Percentiles rank a stretch among this genome's conserved stretches.
phyloP scores from a whole-genome alignment of 78 protist genomes.

The Anaeramoeba ignava region DNA sequence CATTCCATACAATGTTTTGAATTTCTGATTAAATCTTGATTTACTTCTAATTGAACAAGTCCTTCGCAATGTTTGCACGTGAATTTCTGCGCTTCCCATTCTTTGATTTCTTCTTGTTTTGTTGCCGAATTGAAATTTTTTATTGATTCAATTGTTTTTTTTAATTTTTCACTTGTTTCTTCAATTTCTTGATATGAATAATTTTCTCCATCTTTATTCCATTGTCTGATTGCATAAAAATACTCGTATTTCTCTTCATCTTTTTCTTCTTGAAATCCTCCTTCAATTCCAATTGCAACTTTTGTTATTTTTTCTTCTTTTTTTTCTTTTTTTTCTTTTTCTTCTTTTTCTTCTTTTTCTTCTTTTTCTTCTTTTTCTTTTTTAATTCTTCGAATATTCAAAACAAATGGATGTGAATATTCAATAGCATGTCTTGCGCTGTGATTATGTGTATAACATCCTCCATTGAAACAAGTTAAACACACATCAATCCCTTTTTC shows the following conservation, averaged over 20 bases:
- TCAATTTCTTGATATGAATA: neutral
- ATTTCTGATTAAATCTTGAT: neutral
- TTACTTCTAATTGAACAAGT: conserved; percentile 46
- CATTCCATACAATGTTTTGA: neutral
- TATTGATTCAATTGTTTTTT: conserved; percentile 9
- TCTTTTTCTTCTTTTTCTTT: neutral
- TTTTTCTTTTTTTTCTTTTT: conserved; percentile 12
- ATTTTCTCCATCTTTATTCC: neutral
- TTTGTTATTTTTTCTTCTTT: conserved; percentile 34
- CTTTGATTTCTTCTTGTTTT: neutral
- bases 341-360: neutral
- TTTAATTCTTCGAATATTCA: neutral
- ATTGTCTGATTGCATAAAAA: neutral
- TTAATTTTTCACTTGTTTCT: neutral
- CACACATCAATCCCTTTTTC: conserved; percentile 19
- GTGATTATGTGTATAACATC: neutral
- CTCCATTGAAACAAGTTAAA: conserved; percentile 7
- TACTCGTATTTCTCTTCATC: conserved; percentile 27
- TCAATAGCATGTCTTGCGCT: conserved; percentile 8
- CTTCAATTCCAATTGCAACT: conserved; percentile 41
- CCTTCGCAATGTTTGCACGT: conserved; percentile 38
- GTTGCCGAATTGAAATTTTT: conserved; percentile 10
- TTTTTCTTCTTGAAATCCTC: conserved; percentile 3
- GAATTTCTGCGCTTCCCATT: neutral
- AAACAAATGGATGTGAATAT: neutral